Conservation (phyloP, 2,329 filamentous ascomycete species). For the Cladosporium halotolerans region DNA sequence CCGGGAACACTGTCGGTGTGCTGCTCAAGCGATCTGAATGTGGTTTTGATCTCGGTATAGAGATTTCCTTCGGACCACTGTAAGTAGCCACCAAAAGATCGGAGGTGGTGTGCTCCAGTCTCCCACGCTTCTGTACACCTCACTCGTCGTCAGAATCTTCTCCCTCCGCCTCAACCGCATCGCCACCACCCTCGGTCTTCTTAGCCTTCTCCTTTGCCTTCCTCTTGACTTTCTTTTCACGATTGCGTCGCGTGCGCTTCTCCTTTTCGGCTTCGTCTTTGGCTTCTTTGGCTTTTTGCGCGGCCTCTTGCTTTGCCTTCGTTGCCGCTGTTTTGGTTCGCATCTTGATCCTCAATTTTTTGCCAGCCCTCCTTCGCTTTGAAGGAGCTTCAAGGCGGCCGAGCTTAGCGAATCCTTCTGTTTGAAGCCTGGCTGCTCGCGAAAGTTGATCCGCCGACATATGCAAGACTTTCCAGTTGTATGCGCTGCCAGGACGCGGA, state of each 20-base stretch:
- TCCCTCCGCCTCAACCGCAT: not conserved
- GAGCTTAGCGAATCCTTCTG: constrained; percentile 11
- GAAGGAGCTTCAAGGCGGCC: not conserved
- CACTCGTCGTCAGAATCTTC: constrained; percentile 3
- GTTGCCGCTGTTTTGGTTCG: constrained; percentile 20
- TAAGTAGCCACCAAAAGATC: too few relatives aligned
- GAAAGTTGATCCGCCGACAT: constrained; percentile 13
- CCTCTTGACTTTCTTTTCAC: constrained; percentile 33
- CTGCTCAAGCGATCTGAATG: too few relatives aligned
- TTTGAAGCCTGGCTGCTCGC: not conserved
- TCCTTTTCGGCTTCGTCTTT: constrained; percentile 27
- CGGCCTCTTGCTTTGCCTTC: constrained; percentile 19
- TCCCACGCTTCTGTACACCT: not conserved
- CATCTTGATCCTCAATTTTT: constrained; percentile 26
- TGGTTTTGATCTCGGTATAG: too few relatives aligned
- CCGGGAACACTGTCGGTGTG: too few relatives aligned
- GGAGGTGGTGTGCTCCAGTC: too few relatives aligned
- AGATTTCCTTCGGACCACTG: too few relatives aligned
- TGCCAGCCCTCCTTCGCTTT: constrained; percentile 27
- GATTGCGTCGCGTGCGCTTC: constrained; percentile 29
- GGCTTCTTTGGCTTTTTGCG: constrained; percentile 20
- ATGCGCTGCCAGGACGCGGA: constrained; percentile 19
- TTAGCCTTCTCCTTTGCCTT: constrained; percentile 30
- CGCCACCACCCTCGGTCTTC: constrained; percentile 19
- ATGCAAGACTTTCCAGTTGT: constrained; percentile 22